Evolutionary conservation across 768 basidiomycete genomes (phyloP).

Genomic region (Panus rudis): DNA sequence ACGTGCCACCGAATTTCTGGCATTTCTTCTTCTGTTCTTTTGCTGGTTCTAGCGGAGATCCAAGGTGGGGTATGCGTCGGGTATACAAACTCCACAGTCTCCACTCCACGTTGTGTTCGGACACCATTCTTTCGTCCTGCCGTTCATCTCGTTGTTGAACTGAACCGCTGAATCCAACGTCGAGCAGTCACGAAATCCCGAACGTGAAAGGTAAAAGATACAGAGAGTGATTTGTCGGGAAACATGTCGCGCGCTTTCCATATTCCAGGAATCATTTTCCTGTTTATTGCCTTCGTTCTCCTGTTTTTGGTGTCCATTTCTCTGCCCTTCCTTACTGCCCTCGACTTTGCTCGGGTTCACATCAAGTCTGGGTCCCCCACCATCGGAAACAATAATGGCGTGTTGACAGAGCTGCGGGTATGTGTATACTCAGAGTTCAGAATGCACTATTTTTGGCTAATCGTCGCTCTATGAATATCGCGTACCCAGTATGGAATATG

Average conservation of each 20-base stretch:
- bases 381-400: conserved; percentile 12
- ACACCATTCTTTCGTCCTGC: too few relatives aligned
- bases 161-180: too few relatives aligned
- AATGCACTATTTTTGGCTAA: not conserved
- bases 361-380: conserved; percentile 31
- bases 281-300: conserved; percentile 58
- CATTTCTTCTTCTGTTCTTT: too few relatives aligned
- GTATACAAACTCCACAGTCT: too few relatives aligned
- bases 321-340: conserved; percentile 56
- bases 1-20: too few relatives aligned
- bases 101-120: too few relatives aligned
- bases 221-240: too few relatives aligned
- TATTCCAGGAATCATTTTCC: conserved; percentile 50
- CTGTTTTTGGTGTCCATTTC: conserved; percentile 66
- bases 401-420: conserved; percentile 46
- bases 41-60: too few relatives aligned
- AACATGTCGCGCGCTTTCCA: conserved; percentile 44
- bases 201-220: too few relatives aligned
- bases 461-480: not conserved
- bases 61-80: too few relatives aligned
- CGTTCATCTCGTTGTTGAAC: too few relatives aligned
- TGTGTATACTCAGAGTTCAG: conserved; percentile 22
- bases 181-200: too few relatives aligned
- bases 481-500: conserved; percentile 60
- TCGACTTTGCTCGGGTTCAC: conserved; percentile 60